Evolutionary conservation across 2,329 filamentous ascomycete genomes (phyloP).

Genomic region (Fusarium sublunatum): DNA sequence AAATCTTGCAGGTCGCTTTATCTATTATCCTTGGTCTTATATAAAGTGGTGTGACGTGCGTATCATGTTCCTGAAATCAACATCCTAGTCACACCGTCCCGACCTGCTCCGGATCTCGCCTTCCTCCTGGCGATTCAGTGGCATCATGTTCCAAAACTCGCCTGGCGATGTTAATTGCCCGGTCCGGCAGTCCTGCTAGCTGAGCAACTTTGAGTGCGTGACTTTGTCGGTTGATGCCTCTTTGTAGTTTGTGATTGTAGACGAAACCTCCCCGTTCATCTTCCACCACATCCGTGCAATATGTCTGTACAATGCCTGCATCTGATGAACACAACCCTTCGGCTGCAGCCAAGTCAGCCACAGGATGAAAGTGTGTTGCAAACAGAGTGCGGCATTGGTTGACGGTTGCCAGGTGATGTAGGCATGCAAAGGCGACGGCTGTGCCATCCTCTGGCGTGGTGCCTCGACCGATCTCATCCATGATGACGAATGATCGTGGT

Average conservation of each 20-base stretch:
- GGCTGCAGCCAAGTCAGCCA: slow-evolving; percentile 79
- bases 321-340: slow-evolving; percentile 56
- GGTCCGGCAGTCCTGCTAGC: slow-evolving; percentile 82
- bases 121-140: slow-evolving; percentile 2
- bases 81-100: slow-evolving; percentile 12
- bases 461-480: slow-evolving; percentile 96
- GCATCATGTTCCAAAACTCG: slow-evolving; percentile 59
- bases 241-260: slow-evolving; percentile 84
- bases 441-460: slow-evolving; percentile 93
- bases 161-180: slow-evolving; percentile 75
- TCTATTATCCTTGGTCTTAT: slow-evolving; percentile 16
- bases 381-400: slow-evolving; percentile 87
- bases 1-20: slow-evolving; percentile 33
- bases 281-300: slow-evolving; percentile 91
- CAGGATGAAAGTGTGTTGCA: slow-evolving; percentile 91
- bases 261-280: slow-evolving; percentile 77
- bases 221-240: slow-evolving; percentile 85
- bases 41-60: slow-evolving; percentile 29
- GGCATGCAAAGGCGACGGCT: slow-evolving; percentile 87
- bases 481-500: slow-evolving; percentile 87
- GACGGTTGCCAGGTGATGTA: slow-evolving; percentile 82
- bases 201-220: slow-evolving; percentile 96
- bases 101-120: slow-evolving; percentile 12
- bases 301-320: slow-evolving; percentile 69
- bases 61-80: slow-evolving; percentile 12